These are phyloP conservation scores for Daldinia eschscholtzii DNA, from an alignment of 2,329 filamentous ascomycete genomes.

Conservation along the genomic window DNA sequence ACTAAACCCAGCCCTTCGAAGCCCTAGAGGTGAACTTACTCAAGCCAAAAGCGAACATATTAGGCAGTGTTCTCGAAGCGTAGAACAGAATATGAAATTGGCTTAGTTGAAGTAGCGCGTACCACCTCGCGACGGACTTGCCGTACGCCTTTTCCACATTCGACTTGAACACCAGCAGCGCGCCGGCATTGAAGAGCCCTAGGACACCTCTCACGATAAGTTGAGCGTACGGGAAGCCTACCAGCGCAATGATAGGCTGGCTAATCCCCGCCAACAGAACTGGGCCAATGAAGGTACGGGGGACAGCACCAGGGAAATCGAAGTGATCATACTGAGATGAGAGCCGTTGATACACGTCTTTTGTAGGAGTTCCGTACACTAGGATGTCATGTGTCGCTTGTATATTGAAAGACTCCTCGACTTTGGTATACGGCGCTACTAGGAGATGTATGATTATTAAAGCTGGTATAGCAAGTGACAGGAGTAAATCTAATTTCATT, in stretches of 20 bases:
- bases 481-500: constrained; percentile 58
- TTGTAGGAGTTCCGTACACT: constrained; percentile 78
- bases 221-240: constrained; percentile 68
- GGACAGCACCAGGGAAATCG: constrained; percentile 89
- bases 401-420: constrained; percentile 98
- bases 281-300: constrained; percentile 88
- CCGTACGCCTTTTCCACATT: constrained; percentile 78
- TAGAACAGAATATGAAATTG: constrained; percentile 97
- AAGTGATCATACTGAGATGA: constrained; percentile 85
- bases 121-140: constrained; percentile 79
- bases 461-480: constrained; percentile 70
- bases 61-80: constrained; percentile 89
- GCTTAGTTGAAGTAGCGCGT: constrained; percentile 78
- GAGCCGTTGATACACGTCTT: constrained; percentile 66
- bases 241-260: constrained; percentile 72
- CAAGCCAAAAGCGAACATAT: constrained; percentile 94
- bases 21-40: constrained; percentile 65
- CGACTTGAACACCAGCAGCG: constrained; percentile 74
- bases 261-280: constrained; percentile 79
- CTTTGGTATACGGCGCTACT: constrained; percentile 90
- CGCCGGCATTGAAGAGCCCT: constrained; percentile 78
- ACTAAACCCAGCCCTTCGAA: background rate
- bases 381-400: constrained; percentile 94
- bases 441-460: constrained; percentile 77
- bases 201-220: constrained; percentile 79